Evolutionary conservation across 345 rosid species (phyloP).

Genomic region (Eucalyptus rudis): DNA sequence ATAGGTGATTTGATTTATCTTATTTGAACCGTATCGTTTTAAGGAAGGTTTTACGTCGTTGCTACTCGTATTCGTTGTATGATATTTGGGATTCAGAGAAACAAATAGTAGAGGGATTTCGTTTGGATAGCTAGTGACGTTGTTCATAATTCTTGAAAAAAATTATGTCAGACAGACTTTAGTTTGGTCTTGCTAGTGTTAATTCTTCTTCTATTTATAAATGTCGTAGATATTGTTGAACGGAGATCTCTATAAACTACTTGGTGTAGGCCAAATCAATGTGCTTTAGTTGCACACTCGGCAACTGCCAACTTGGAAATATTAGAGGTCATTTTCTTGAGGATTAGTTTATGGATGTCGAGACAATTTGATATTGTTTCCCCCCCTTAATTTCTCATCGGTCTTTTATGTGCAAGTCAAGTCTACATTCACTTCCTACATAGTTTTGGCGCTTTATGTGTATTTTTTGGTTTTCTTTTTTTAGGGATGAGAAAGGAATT

Average conservation of each 20-base stretch:
- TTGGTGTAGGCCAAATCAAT: background rate
- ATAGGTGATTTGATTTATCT: background rate
- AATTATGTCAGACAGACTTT: background rate
- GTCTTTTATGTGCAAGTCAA: background rate
- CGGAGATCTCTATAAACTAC: background rate
- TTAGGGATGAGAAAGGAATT: constrained; percentile 81
- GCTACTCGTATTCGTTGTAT: background rate
- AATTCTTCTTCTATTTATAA: background rate
- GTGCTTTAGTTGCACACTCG: background rate
- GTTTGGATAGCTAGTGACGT: background rate
- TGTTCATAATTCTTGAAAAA: background rate
- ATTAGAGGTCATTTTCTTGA: background rate
- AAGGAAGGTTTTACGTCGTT: background rate
- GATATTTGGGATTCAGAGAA: background rate
- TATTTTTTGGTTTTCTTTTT: background rate
- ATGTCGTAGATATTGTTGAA: background rate
- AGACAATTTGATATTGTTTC: background rate
- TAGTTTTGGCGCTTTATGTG: background rate
- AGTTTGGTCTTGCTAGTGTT: background rate
- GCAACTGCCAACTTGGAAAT: background rate
- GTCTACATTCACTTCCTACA: background rate
- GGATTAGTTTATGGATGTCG: background rate
- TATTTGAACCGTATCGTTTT: background rate
- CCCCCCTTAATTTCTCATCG: background rate
- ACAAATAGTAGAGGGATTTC: background rate